These are phyloP conservation scores for Neodidymelliopsis sp. DNA, from an alignment of 2,329 filamentous ascomycete species.

Conservation along the genomic window DNA sequence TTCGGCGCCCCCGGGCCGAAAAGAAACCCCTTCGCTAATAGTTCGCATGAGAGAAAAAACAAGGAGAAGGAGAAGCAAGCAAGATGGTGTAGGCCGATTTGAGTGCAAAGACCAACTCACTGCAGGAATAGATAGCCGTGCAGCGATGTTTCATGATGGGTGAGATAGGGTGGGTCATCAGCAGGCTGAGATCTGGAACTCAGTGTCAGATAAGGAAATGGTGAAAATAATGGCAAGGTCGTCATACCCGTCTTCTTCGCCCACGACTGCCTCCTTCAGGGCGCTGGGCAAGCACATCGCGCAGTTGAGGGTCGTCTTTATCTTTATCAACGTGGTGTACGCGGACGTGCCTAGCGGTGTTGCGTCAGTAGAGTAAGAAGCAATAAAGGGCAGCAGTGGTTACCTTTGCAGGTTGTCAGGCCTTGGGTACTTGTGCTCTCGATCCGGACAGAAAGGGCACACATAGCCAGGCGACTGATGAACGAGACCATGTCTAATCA, in stretches of 20 bases:
- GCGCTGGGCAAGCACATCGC: constrained; percentile 85
- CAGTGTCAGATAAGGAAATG: not conserved
- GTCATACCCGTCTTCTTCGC: constrained; percentile 69
- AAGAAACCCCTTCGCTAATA: constrained; percentile 12
- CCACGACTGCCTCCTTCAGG: constrained; percentile 85
- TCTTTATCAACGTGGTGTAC: constrained; percentile 91
- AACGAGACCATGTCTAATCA: constrained; percentile 82
- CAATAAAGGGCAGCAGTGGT: no score
- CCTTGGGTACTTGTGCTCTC: constrained; percentile 92
- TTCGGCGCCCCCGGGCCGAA: constrained; percentile 5
- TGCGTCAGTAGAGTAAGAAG: no score
- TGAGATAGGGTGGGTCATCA: not conserved
- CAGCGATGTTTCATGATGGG: no score
- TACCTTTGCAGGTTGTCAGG: constrained; percentile 96
- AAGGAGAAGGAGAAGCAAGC: not conserved
- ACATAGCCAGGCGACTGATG: constrained; percentile 95
- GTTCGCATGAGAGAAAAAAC: constrained; percentile 1
- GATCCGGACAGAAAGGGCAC: constrained; percentile 93
- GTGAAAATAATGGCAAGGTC: not conserved
- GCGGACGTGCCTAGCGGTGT: constrained; percentile 78
- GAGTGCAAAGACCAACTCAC: not conserved
- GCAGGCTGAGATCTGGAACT: constrained; percentile 17
- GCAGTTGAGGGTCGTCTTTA: constrained; percentile 81
- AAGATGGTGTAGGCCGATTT: not conserved
- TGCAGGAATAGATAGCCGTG: not conserved